These are phyloP conservation scores for Rhodotorula sp. DNA, from an alignment of 1,284 basidiomycete species.

Conservation along the genomic window DNA sequence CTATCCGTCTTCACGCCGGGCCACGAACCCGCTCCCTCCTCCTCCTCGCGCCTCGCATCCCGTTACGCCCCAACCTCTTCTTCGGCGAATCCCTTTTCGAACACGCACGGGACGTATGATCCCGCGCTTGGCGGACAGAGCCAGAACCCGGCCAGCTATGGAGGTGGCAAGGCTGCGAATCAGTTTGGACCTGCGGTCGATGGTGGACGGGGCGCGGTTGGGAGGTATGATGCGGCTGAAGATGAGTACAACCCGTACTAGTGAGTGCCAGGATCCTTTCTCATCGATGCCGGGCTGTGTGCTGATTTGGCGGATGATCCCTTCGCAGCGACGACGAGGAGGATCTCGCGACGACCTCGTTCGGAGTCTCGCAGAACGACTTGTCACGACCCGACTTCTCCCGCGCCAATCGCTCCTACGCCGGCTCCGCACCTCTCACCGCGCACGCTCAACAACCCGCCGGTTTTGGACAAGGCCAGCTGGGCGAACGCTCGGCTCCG, in stretches of 20 bases:
- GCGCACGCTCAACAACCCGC: constrained; percentile 31
- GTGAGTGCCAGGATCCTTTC: constrained; percentile 8
- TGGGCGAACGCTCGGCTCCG: constrained; percentile 5
- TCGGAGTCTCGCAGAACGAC: constrained; percentile 8
- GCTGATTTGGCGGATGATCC: fast-evolving
- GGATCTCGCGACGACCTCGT: constrained; percentile 10
- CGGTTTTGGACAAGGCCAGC: constrained; percentile 28
- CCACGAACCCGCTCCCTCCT: constrained; percentile 5
- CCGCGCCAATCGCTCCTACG: constrained; percentile 11
- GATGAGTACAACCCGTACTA: constrained; percentile 40
- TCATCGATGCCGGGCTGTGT: too few species aligned
- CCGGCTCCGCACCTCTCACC: constrained; percentile 21
- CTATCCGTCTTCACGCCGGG: constrained; percentile 32
- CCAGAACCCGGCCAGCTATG: constrained; percentile 41
- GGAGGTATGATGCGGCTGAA: constrained; percentile 3
- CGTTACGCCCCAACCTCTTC: constrained; percentile 6
- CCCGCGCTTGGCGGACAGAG: constrained; percentile 18
- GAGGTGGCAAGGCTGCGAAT: constrained; percentile 41
- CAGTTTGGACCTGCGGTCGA: constrained; percentile 39
- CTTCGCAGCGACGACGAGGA: constrained; percentile 19
- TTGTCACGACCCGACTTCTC: constrained; percentile 5
- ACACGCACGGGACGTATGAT: constrained; percentile 30
- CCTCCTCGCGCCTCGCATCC: neutral
- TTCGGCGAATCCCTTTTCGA: constrained; percentile 25
- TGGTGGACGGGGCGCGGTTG: constrained; percentile 6